phyloP scores from a whole-genome alignment of 2,329 filamentous ascomycete genomes.

The Ceratocystis eucalypticola region DNA sequence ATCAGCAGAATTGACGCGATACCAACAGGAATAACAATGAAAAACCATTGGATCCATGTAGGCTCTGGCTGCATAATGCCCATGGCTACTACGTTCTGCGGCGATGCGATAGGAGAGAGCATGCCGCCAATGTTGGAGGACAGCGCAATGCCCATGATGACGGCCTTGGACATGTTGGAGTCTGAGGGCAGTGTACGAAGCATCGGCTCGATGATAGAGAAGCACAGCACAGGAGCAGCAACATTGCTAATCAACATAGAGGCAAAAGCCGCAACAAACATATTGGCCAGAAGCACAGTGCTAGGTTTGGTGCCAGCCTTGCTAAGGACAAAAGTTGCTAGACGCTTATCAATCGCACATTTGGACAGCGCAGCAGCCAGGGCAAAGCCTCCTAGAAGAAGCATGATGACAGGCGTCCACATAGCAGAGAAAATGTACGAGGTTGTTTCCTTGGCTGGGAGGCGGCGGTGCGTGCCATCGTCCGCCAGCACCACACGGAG shows the following conservation, averaged over 20 bases:
- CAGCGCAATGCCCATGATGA: conserved; percentile 88
- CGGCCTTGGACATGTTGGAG: conserved; percentile 84
- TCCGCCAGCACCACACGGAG: conserved; percentile 73
- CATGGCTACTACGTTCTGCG: conserved; percentile 92
- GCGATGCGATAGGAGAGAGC: conserved; percentile 90
- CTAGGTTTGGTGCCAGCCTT: conserved; percentile 86
- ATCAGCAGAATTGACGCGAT: conserved; percentile 77
- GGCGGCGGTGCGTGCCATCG: conserved; percentile 48
- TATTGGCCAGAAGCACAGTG: conserved; percentile 87
- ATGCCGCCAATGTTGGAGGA: conserved; percentile 94
- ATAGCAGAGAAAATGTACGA: conserved; percentile 82
- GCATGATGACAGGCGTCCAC: conserved; percentile 99
- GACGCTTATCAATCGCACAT: conserved; percentile 93
- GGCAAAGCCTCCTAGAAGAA: conserved; percentile 88
- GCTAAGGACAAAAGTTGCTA: conserved; percentile 89
- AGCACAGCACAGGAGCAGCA: conserved; percentile 89
- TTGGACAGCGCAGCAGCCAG: conserved; percentile 91
- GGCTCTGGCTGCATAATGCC: conserved; percentile 89
- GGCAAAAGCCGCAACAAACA: conserved; percentile 95
- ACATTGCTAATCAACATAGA: conserved; percentile 99
- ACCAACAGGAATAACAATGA: conserved; percentile 84
- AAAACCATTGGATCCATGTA: conserved; percentile 95
- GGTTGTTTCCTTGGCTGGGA: conserved; percentile 70
- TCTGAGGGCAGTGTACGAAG: conserved; percentile 82
- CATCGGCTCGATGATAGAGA: conserved; percentile 95